Base-by-base conservation (phyloP, 345 rosid species). In the Kandelia obovata region DNA sequence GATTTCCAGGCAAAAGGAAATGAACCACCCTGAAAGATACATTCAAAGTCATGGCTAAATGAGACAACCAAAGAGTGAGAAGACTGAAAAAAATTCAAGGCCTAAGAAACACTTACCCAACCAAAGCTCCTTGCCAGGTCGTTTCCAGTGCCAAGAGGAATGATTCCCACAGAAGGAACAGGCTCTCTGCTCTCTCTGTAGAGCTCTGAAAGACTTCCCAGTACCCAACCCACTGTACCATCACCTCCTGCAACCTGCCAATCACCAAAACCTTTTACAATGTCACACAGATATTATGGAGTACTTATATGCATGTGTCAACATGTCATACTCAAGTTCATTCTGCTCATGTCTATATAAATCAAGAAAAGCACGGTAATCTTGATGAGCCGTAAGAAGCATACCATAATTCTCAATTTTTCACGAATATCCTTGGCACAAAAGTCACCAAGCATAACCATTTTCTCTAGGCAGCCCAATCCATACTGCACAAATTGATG, bases 161-260 rank as follows among this genome's bases (percentile, higher is more conserved):
- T 84, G 62, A 96, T 79, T n/a, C 91, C 81, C 26, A 96, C 88
- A 0, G 95, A 97, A 82, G 97, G 99, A 79, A 89, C 85, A 20
- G 96, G 95, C 66, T 61, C 77, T 49, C 90, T 73, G 49, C 77
- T 83, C 71, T 77, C 83, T 53, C 60, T 59, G 79, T 84, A 39
- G 56, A 96, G 96, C 58, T 79, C 89, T 69, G 90, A 80, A 20
- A 92, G 87, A 90, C 90, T 76, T 73, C 97, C 97, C 35, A 96
- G 81, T 49, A 96, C 91, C 98, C 97, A 96, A 77, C 98, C 99
- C 65, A 95, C 96, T 0, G 97, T 92, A 74, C 99, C 99, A 87
- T 96, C 99, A 75, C 99, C 99, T 82, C 99, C 97, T 19, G 96
- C 98, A 82, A 96, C 99, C 98, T 96, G 79, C 79, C 72, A 71